Conservation (phyloP, 163 green algal genomes). For the Coccomyxa subellipsoidea region DNA sequence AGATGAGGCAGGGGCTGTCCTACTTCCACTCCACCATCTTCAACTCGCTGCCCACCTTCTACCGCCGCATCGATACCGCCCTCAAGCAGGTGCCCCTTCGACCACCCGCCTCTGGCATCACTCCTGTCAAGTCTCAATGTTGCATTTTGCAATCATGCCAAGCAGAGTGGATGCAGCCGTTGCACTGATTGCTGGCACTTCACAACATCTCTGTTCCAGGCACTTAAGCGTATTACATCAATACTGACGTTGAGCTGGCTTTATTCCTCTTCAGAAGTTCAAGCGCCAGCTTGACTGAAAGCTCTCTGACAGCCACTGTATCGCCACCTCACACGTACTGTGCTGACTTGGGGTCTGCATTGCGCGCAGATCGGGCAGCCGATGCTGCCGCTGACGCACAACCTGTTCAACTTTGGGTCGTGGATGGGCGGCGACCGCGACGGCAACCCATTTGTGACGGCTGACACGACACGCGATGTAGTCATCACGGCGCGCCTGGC, state of each 20-base stretch:
- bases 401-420: constrained; percentile 78
- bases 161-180: too few relatives aligned
- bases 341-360: neutral
- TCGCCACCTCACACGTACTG: too few relatives aligned
- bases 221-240: too few relatives aligned
- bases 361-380: constrained; percentile 76
- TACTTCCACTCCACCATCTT: constrained; percentile 93
- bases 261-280: too few relatives aligned
- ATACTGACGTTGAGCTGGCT: too few relatives aligned
- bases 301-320: too few relatives aligned
- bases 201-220: too few relatives aligned
- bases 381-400: constrained; percentile 74
- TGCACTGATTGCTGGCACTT: too few relatives aligned
- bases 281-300: too few relatives aligned
- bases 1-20: constrained; percentile 82
- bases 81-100: constrained; percentile 42
- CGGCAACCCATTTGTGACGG: constrained; percentile 90
- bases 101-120: neutral
- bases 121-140: too few relatives aligned
- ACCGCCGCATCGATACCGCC: constrained; percentile 89
- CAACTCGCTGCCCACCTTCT: constrained; percentile 83
- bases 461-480: constrained; percentile 88
- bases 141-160: too few relatives aligned
- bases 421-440: constrained; percentile 97
- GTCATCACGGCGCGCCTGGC: constrained; percentile 75